Base-by-base conservation (phyloP, 345 rosid species). In the Gossypium stocksii region DNA sequence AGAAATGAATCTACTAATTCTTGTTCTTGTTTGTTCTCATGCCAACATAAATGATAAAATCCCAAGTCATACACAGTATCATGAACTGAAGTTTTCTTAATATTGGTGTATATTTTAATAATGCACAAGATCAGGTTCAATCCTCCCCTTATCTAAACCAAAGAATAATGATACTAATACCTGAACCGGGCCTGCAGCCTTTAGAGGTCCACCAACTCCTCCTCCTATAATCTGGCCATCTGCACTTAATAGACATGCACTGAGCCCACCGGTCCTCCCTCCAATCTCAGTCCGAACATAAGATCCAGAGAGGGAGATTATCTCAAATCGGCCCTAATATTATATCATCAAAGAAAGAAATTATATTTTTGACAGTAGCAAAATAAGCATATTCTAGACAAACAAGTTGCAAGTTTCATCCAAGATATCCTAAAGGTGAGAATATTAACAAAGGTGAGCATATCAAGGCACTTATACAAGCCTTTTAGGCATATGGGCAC, bases 181-280 rank as follows among this genome's bases (percentile, higher is more conserved):
- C 97, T 94, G 95, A 46, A 94, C 99, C 20, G 96, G 94, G 53
- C 98, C 94, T 3, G 91, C 91, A 75, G 98, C 98, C 61, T 81
- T 87, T 67, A 94, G 84, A 45, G 87, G 87, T 63, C 97, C 98
- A 17, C 93, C 91, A 81, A 94, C 88, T 71, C 93, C 97, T 76
- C 98, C 98, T 13, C 98, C 98, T 53, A 94, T 78, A 59, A 91
- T 83, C 75, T 93, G 93, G 72, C 98, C 98, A 81, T 87, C 86
- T 34, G 89, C 56, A 80, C 72, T 82, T 66, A 91, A 86, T 74
- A 93, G 84, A 78, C 92, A 93, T 51, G 90, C 85, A 77, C 98
- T 93, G 74, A 95, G 89, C 64, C 98, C 92, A 76, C 98, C 96
- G 65, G 89, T 84, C 86, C 89, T 89, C 45, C 90, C 94, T 74